These are phyloP conservation scores for Lecanoromycetidae sp. DNA, from an alignment of 2,329 filamentous ascomycete species.

Conservation along the genomic window DNA sequence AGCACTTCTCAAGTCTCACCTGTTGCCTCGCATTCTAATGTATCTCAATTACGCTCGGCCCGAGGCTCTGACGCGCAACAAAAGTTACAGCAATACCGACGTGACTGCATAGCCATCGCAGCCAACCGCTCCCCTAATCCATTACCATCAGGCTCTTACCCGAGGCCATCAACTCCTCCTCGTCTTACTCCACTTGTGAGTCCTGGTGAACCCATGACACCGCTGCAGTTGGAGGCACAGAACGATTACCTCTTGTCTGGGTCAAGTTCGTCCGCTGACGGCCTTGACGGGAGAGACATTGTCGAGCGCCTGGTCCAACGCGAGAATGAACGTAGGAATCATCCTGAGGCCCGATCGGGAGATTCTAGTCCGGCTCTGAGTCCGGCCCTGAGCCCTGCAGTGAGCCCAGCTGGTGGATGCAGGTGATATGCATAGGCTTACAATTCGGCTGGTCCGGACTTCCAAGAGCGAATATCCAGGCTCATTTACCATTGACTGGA, in stretches of 20 bases:
- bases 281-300: conserved; percentile 25
- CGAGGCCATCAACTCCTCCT: conserved; percentile 34
- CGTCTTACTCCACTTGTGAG: conserved; percentile 38
- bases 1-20: conserved; percentile 28
- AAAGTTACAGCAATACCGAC: conserved; percentile 38
- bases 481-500: background rate
- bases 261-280: conserved; percentile 17
- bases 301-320: conserved; percentile 37
- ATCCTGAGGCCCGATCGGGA: conserved; percentile 13
- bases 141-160: conserved; percentile 10
- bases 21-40: conserved; percentile 31
- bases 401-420: conserved; percentile 11
- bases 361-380: conserved; percentile 15
- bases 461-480: background rate
- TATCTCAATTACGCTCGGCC: conserved; percentile 30
- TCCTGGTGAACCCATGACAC: conserved; percentile 39
- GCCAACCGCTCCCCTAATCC: background rate
- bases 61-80: conserved; percentile 37
- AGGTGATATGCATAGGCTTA: background rate
- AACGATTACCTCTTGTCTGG: conserved; percentile 38
- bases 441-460: background rate
- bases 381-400: conserved; percentile 13
- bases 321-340: conserved; percentile 23
- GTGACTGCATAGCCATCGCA: conserved; percentile 27
- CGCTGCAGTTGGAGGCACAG: conserved; percentile 37